phyloP scores from a whole-genome alignment of 495 filamentous ascomycete genomes.

The Lichenothelia convexa region DNA sequence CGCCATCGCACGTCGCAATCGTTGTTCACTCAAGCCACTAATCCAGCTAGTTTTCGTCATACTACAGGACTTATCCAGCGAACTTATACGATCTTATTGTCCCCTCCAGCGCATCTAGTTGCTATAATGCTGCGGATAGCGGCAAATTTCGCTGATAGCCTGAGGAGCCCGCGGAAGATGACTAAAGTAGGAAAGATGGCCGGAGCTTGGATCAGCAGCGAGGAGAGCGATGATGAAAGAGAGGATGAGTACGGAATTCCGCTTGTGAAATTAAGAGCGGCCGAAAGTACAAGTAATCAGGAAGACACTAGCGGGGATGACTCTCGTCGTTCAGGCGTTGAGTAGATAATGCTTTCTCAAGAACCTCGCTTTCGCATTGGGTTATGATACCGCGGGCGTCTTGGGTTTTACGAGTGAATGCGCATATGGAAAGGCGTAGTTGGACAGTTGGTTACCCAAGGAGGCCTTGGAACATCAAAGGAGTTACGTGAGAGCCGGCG shows the following conservation, averaged over 20 bases:
- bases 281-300: not conserved
- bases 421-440: no score
- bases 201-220: slow-evolving; percentile 35
- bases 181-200: slow-evolving; percentile 28
- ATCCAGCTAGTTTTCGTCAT: slow-evolving; percentile 37
- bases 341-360: no score
- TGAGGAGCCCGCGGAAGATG: slow-evolving; percentile 26
- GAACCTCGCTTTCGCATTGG: no score
- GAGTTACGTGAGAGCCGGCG: no score
- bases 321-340: no score
- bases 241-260: slow-evolving; percentile 18
- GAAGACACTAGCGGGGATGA: no score
- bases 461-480: no score
- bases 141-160: slow-evolving; percentile 48
- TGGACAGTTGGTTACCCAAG: no score
- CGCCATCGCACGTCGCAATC: slow-evolving; percentile 19
- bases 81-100: slow-evolving; percentile 53
- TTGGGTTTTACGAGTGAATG: no score
- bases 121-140: slow-evolving; percentile 64
- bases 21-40: slow-evolving; percentile 4
- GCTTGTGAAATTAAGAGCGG: not conserved
- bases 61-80: slow-evolving; percentile 57
- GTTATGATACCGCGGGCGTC: no score
- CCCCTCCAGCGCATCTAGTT: slow-evolving; percentile 58
- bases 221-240: slow-evolving; percentile 15